Conservation (phyloP, 306 rosid genomes). For the Acmispon strigosus region DNA sequence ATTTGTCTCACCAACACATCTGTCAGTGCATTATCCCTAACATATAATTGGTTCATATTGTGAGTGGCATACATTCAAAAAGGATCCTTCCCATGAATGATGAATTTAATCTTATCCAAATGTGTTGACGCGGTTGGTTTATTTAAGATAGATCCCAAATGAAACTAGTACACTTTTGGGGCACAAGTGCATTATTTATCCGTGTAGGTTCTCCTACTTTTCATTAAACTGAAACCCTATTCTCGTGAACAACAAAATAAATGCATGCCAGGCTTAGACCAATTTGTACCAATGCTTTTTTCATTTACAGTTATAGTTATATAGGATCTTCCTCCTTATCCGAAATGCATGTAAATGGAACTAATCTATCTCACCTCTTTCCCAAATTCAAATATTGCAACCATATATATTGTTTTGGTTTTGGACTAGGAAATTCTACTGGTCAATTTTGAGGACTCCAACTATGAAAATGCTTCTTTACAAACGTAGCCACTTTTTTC, state of each 20-base stretch:
- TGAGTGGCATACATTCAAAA: background rate
- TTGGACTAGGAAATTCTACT: constrained; percentile 15
- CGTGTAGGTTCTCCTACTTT: constrained; percentile 20
- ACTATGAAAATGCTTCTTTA: background rate
- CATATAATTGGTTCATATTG: background rate
- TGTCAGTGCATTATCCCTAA: background rate
- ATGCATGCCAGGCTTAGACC: background rate
- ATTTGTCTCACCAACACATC: no score
- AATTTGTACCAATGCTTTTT: constrained; percentile 17
- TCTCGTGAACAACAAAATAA: constrained; percentile 26
- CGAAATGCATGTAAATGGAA: background rate
- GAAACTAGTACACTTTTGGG: constrained; percentile 3
- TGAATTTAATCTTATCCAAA: constrained; percentile 11
- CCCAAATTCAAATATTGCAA: constrained; percentile 9
- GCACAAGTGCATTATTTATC: constrained; percentile 2
- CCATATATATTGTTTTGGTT: constrained; percentile 18
- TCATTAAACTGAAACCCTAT: background rate
- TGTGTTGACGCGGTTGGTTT: background rate
- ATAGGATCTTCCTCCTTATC: constrained; percentile 12
- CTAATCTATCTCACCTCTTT: no score
- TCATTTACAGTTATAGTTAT: background rate
- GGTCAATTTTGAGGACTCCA: constrained; percentile 37
- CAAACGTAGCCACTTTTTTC: background rate
- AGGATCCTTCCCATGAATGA: background rate
- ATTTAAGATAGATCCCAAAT: background rate